Percentiles rank a stretch among this genome's conserved stretches.
Evolutionary conservation across 371 early-diverging fungal species (phyloP).

Genomic region (Dinochytrium kinnereticum): DNA sequence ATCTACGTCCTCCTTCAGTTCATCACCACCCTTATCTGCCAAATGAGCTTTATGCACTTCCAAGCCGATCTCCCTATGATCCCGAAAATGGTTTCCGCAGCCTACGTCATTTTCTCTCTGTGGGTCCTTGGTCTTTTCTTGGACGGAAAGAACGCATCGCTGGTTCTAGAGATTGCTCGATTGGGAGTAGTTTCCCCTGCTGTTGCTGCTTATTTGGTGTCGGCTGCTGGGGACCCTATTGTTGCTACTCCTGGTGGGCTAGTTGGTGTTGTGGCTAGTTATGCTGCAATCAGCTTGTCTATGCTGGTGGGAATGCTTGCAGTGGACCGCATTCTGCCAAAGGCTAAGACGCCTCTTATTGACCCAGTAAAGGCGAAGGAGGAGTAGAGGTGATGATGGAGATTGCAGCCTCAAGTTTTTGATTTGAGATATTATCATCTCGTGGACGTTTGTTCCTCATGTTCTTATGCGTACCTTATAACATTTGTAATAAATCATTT

Average conservation of each 20-base stretch:
- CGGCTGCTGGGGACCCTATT: neutral
- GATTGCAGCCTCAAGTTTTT: no score
- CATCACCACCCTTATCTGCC: neutral
- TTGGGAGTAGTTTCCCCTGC: conserved; percentile 4
- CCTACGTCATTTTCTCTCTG: neutral
- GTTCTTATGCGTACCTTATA: no score
- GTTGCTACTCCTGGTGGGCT: neutral
- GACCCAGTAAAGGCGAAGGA: no score
- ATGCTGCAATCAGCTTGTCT: neutral
- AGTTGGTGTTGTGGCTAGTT: neutral
- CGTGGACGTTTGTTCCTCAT: no score
- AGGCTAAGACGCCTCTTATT: no score
- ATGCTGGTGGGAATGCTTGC: neutral
- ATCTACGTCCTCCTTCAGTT: conserved; percentile 18
- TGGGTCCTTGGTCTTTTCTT: conserved; percentile 12
- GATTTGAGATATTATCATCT: no score
- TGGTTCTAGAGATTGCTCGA: neutral
- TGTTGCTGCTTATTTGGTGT: neutral
- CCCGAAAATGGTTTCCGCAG: neutral
- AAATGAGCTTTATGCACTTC: conserved; percentile 12
- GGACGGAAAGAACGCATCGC: conserved; percentile 2
- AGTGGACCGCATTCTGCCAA: neutral
- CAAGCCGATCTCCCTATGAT: neutral
- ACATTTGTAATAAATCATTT: no score
- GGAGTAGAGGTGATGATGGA: no score